Conservation (phyloP, 2,329 filamentous ascomycete species). For the Tolypocladium inflatum region DNA sequence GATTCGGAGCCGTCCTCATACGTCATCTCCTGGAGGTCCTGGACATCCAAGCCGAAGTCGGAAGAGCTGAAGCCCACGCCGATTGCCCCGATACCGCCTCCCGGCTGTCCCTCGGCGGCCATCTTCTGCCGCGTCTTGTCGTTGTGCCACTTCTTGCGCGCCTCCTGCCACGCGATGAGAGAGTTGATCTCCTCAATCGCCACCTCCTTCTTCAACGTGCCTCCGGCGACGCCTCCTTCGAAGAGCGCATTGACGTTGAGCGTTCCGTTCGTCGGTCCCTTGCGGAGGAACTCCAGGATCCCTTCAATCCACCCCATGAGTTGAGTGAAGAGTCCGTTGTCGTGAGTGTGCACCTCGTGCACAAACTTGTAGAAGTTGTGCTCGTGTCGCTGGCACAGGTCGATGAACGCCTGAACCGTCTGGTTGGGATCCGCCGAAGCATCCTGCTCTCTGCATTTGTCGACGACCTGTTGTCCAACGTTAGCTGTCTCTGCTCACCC, state of each 20-base stretch:
- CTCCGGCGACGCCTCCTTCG: constrained; percentile 62
- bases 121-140: constrained; percentile 99
- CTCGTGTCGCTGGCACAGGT: constrained; percentile 89
- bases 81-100: constrained; percentile 39
- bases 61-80: constrained; percentile 59
- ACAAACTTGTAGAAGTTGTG: constrained; percentile 99
- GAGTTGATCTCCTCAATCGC: constrained; percentile 74
- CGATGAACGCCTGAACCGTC: constrained; percentile 96
- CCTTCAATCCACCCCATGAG: constrained; percentile 97
- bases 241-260: constrained; percentile 93
- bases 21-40: constrained; percentile 77
- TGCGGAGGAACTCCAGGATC: constrained; percentile 84
- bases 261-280: constrained; percentile 76
- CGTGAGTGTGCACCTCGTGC: constrained; percentile 93
- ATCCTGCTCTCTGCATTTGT: constrained; percentile 61
- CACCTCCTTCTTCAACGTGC: constrained; percentile 58
- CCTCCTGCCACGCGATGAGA: constrained; percentile 88
- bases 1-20: constrained; percentile 63
- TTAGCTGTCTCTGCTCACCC: constrained; percentile 7
- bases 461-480: constrained; percentile 41
- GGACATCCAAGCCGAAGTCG: constrained; percentile 84
- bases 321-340: constrained; percentile 91
- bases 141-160: constrained; percentile 94
- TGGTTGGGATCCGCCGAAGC: constrained; percentile 94
- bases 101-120: constrained; percentile 63